phyloP scores from a whole-genome alignment of 805 yeast species.

The Candida vaughaniae region DNA sequence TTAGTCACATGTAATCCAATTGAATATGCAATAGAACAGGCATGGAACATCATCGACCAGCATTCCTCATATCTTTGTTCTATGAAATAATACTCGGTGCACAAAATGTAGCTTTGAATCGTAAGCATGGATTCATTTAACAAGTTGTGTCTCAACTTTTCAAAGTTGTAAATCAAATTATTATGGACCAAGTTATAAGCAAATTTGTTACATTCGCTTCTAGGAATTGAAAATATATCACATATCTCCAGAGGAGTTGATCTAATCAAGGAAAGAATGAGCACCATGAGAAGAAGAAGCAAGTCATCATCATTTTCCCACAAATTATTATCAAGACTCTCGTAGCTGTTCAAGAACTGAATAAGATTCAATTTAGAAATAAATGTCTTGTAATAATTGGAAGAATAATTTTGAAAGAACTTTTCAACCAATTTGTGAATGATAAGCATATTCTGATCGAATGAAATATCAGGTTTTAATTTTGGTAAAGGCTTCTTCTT shows the following conservation, averaged over 20 bases:
- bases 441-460: constrained; percentile 27
- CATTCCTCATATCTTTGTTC: constrained; percentile 50
- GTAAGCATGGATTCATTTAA: constrained; percentile 48
- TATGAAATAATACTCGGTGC: constrained; percentile 50
- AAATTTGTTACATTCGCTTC: constrained; percentile 10
- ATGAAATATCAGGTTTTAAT: constrained; percentile 6
- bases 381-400: constrained; percentile 40
- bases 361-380: constrained; percentile 32
- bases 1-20: constrained; percentile 51
- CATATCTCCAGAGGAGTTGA: constrained; percentile 28
- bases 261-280: constrained; percentile 40
- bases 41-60: constrained; percentile 51
- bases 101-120: constrained; percentile 48
- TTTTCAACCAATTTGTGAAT: constrained; percentile 36
- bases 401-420: constrained; percentile 36
- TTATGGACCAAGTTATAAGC: constrained; percentile 9
- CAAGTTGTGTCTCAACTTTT: constrained; percentile 46
- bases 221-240: constrained; percentile 8
- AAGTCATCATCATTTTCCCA: constrained; percentile 54
- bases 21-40: constrained; percentile 50
- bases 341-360: constrained; percentile 38
- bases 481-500: constrained; percentile 33
- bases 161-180: constrained; percentile 38
- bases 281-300: constrained; percentile 43
- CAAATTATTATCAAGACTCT: constrained; percentile 25